Conservation (phyloP, 192 early-diverging fungal genomes). For the Podila horticola region DNA sequence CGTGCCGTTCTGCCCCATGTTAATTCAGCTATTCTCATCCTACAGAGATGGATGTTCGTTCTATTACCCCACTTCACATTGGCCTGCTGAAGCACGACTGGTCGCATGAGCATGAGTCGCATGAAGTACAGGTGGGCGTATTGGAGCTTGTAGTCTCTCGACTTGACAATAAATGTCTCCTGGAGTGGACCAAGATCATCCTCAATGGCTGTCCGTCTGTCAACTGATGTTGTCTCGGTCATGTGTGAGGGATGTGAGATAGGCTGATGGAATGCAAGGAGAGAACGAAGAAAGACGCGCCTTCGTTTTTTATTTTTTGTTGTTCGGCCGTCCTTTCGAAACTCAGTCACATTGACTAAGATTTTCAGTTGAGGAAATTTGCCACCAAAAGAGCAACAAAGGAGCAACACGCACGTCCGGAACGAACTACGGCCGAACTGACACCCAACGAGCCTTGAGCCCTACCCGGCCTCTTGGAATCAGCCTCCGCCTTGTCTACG, state of each 20-base stretch:
- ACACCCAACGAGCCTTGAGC: not conserved
- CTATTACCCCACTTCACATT: slow-evolving; percentile 60
- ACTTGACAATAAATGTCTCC: slow-evolving; percentile 65
- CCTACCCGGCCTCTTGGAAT: no score
- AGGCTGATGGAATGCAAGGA: not conserved
- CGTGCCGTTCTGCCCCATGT: not conserved
- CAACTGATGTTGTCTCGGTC: slow-evolving; percentile 16
- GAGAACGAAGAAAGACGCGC: not conserved
- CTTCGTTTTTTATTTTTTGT: slow-evolving; percentile 11
- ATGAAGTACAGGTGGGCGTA: slow-evolving; percentile 89
- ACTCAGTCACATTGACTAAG: not conserved
- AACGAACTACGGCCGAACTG: no score
- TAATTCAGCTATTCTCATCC: not conserved
- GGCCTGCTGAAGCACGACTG: slow-evolving; percentile 68
- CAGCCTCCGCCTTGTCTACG: no score
- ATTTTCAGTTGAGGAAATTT: not conserved
- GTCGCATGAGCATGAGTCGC: slow-evolving; percentile 74
- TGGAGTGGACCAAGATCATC: slow-evolving; percentile 31
- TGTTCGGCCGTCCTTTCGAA: not conserved
- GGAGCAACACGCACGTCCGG: not conserved
- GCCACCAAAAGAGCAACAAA: not conserved
- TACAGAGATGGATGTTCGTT: no score
- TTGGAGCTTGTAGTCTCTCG: slow-evolving; percentile 80
- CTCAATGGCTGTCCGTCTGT: slow-evolving; percentile 30
- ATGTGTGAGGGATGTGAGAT: not conserved